Evolutionary conservation across 441 rosid species (phyloP).

Genomic region (Aleurites moluccanus): DNA sequence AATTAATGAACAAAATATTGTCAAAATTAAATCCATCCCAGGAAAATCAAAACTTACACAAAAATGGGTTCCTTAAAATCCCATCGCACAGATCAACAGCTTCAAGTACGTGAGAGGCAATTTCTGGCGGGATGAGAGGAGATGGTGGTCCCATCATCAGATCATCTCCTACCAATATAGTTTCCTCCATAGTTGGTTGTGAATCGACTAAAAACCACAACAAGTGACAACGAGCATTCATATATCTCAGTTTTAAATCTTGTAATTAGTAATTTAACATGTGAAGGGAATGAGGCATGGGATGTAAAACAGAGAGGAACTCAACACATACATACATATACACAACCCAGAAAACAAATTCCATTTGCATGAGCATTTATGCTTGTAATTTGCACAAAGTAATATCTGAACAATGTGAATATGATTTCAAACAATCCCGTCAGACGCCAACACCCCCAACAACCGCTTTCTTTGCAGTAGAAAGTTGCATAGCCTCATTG

Average conservation of each 20-base stretch:
- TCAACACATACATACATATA: not conserved
- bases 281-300: not conserved
- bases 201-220: slow-evolving; percentile 69
- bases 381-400: not conserved
- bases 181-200: slow-evolving; percentile 93
- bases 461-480: not conserved
- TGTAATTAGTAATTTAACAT: not conserved
- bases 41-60: slow-evolving; percentile 56
- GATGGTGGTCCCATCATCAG: slow-evolving; percentile 95
- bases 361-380: not conserved
- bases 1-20: not conserved
- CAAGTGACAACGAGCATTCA: slow-evolving; percentile 22
- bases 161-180: slow-evolving; percentile 91
- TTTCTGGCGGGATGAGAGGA: slow-evolving; percentile 85
- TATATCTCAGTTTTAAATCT: not conserved
- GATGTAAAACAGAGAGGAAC: not conserved
- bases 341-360: not conserved
- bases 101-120: slow-evolving; percentile 88
- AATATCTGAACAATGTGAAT: not conserved
- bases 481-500: not conserved
- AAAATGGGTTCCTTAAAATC: slow-evolving; percentile 70
- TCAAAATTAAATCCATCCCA: not conserved
- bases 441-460: not conserved
- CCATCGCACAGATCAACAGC: slow-evolving; percentile 87
- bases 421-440: not conserved